Evolutionary conservation across 2,329 filamentous ascomycete genomes (phyloP), one percentile per base, ranked within the genome.

Genomic region (Aureobasidium zeae): DNA sequence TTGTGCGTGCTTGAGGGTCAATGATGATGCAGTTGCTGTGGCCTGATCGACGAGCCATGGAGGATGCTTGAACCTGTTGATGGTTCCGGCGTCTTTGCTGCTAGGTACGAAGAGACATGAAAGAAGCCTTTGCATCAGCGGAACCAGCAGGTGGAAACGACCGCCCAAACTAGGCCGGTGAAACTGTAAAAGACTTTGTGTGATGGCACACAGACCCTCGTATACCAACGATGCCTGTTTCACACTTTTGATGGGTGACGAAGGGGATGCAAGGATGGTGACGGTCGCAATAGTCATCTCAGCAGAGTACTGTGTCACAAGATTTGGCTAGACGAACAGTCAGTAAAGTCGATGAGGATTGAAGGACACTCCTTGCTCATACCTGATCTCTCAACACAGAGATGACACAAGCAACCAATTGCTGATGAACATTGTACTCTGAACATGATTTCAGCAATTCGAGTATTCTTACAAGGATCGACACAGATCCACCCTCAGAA

Each of bases 101-200:
- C 29, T 31, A 11, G 66, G 69, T 4, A 63, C 65, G 57, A 79
- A 79, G 9, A 81, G 66, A 38, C 70, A 72, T 43, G 66, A 63
- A 2, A 80, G 58, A 1, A 81, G 66, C 10, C 60, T 60, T 52
- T 77, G 72, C 46, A 81, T 65, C 10, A 73, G 62, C 0, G 69
- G 66, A 5, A 78, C 59, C 12, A 81, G 59, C 9, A 81, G 62
- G 52, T 81, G 76, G 59, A 74, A 74, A 17, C 77, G 73, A 6
- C 76, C 76, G 25, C 73, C 71, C 8, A 81, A 62, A 30, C 74
- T 73, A 12, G 70, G 63, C 16, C 76, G 71, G 52, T 79, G 71
- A 10, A 77, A 65, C n/a, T 70, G 63, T 6, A 81, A 59, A 6
- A 79, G 57, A 0, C 68, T 58, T 7, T 69, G 70, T 44, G 72